Conservation (phyloP, 768 basidiomycete species). For the Mycena sanguinolenta region DNA sequence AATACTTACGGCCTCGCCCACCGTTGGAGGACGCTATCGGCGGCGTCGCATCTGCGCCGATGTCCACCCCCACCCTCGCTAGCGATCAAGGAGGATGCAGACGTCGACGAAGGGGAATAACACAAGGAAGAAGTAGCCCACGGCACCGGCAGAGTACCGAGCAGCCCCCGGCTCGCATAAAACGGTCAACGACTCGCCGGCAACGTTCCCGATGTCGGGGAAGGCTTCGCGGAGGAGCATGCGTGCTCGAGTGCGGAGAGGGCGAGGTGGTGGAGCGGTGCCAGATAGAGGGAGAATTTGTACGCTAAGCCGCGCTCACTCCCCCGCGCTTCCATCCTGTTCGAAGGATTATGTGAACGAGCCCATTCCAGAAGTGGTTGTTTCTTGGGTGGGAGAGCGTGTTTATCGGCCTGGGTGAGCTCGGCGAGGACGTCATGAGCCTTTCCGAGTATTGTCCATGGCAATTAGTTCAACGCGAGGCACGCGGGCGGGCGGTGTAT, state of each 20-base stretch:
- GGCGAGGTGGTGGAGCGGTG: slow-evolving; percentile 9
- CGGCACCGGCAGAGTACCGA: neutral
- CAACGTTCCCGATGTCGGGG: slow-evolving; percentile 19
- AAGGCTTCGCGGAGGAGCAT: slow-evolving; percentile 24
- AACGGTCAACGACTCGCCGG: neutral
- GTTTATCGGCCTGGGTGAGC: neutral
- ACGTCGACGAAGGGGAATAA: too few species aligned
- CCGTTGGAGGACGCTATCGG: neutral
- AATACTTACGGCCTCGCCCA: neutral
- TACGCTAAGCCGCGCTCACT: slow-evolving; percentile 10
- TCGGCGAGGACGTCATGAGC: neutral
- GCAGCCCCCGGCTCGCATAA: neutral
- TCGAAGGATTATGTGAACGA: neutral
- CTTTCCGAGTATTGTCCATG: neutral
- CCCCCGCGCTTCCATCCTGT: neutral
- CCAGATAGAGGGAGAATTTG: slow-evolving; percentile 12
- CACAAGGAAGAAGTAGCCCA: too few species aligned
- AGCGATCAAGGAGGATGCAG: too few species aligned
- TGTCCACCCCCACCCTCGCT: too few species aligned
- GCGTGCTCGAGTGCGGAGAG: slow-evolving; percentile 24
- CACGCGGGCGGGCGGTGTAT: neutral
- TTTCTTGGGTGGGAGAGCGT: neutral
- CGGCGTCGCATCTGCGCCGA: too few species aligned
- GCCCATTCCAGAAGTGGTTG: neutral
- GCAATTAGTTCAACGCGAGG: neutral